Conservation (phyloP, 1,284 basidiomycete species). For the Leccinum subspadiceum region DNA sequence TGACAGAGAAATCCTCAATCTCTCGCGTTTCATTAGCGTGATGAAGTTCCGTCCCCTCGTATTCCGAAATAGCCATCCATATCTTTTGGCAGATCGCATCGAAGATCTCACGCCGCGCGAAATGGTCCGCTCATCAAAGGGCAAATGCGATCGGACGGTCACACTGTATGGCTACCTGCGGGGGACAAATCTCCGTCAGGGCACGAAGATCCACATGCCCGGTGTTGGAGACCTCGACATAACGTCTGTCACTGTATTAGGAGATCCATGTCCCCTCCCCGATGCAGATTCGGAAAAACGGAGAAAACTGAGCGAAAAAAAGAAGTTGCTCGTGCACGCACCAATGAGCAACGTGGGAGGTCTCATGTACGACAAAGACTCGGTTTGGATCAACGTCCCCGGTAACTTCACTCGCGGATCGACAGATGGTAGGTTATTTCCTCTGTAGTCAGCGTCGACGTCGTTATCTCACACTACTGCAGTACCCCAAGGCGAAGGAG, state of each 20-base stretch:
- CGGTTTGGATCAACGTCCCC: too few relatives aligned
- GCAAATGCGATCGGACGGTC: slow-evolving; percentile 75
- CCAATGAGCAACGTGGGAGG: too few relatives aligned
- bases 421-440: too few relatives aligned
- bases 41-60: slow-evolving; percentile 99
- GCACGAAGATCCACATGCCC: slow-evolving; percentile 91
- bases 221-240: slow-evolving; percentile 89
- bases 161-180: slow-evolving; percentile 84
- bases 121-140: slow-evolving; percentile 59
- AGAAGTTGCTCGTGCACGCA: slow-evolving; percentile 82
- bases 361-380: too few relatives aligned
- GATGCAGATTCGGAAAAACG: slow-evolving; percentile 91
- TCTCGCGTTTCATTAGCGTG: slow-evolving; percentile 93
- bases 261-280: slow-evolving; percentile 71
- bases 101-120: slow-evolving; percentile 95
- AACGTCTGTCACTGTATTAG: slow-evolving; percentile 71
- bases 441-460: too few relatives aligned
- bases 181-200: slow-evolving; percentile 82
- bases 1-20: slow-evolving; percentile 94
- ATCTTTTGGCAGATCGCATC: slow-evolving; percentile 93
- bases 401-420: too few relatives aligned
- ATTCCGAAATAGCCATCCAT: slow-evolving; percentile 94
- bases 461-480: too few relatives aligned
- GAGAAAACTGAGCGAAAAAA: slow-evolving; percentile 79
- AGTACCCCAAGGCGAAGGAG: slow-evolving; percentile 77